Base-by-base conservation (phyloP, 192 early-diverging fungal genomes). In the Dissophora globulifera region DNA sequence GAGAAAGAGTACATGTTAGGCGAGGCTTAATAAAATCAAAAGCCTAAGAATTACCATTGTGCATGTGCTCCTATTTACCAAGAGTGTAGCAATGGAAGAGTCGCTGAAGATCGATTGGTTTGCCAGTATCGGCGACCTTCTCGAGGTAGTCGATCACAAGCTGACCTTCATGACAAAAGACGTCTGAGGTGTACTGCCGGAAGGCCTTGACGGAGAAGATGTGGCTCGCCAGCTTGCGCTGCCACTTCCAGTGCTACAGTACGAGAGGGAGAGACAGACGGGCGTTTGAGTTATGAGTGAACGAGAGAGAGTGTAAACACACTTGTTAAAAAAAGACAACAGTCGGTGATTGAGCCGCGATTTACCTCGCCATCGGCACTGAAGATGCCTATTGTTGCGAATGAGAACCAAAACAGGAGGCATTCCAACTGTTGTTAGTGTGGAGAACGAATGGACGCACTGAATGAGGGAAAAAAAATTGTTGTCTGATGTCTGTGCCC, bases 11-110 rank as follows among this genome's bases (percentile, higher is more conserved):
- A n/a, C n/a, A n/a, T n/a, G n/a, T n/a, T n/a, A n/a, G n/a, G n/a
- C n/a, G n/a, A n/a, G n/a, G n/a, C n/a, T n/a, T n/a, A n/a, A n/a
- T n/a, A n/a, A n/a, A n/a, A n/a, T n/a, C 9, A 45, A 45, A n/a
- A 5, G n/a, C 6, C 16, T n/a, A 45, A 45, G 43, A 45, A 45
- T 45, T n/a, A 45, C n/a, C 7, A 20, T 1, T 1, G 8, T 2
- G 22, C 22, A 47, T 22, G 22, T 19, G 1, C 1, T 8, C 0
- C 20, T 13, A 38, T 16, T 46, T 61, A 59, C 57, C 67, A 46
- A 83, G 47, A n/a, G 82, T 86, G 51, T 67, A 83, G 26, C 81
- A 75, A 23, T 61, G 78, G 27, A 85, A 79, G 19, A 83, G 23
- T 9, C 72, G 78, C 19, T 80, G 74, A 17, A 83, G 61, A 66